Conservation (phyloP, 2,329 filamentous ascomycete species). For the Fusarium ramigenum region DNA sequence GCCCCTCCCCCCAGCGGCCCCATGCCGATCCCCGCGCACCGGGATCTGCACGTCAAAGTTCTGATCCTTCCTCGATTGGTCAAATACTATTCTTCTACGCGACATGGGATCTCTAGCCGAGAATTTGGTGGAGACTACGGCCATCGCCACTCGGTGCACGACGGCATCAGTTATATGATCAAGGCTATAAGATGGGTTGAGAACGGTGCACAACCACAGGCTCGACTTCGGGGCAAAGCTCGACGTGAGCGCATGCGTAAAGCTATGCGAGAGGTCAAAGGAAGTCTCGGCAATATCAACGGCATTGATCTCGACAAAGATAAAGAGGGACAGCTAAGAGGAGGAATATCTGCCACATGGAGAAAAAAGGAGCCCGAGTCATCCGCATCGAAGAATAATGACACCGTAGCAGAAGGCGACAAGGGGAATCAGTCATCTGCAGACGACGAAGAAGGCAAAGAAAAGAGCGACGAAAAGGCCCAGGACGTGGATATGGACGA, state of each 20-base stretch:
- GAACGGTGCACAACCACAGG: conserved; percentile 71
- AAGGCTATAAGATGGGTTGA: conserved; percentile 85
- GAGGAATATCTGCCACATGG: conserved; percentile 49
- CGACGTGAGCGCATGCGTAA: conserved; percentile 66
- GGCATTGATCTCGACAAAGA: conserved; percentile 40
- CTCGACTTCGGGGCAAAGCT: conserved; percentile 64
- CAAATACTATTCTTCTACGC: conserved; percentile 77
- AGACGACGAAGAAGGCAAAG: conserved; percentile 15
- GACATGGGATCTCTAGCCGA: conserved; percentile 84
- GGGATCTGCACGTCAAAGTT: conserved; percentile 87
- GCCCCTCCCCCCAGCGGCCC: conserved; percentile 69
- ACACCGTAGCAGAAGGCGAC: conserved; percentile 50
- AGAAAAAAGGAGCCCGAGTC: conserved; percentile 45
- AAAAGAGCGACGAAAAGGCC: conserved; percentile 10
- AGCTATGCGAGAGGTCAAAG: conserved; percentile 62
- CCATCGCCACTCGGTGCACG: conserved; percentile 66
- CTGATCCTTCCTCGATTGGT: conserved; percentile 83
- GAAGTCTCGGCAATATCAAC: conserved; percentile 46
- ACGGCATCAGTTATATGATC: conserved; percentile 90
- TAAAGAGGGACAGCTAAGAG: conserved; percentile 41
- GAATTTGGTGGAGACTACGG: conserved; percentile 71
- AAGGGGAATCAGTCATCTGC: conserved; percentile 57
- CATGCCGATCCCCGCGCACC: conserved; percentile 69
- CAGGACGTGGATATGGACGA: conserved; percentile 50
- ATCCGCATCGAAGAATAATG: conserved; percentile 41